Conservation (phyloP, 768 basidiomycete genomes). For the Lentinula sp. region DNA sequence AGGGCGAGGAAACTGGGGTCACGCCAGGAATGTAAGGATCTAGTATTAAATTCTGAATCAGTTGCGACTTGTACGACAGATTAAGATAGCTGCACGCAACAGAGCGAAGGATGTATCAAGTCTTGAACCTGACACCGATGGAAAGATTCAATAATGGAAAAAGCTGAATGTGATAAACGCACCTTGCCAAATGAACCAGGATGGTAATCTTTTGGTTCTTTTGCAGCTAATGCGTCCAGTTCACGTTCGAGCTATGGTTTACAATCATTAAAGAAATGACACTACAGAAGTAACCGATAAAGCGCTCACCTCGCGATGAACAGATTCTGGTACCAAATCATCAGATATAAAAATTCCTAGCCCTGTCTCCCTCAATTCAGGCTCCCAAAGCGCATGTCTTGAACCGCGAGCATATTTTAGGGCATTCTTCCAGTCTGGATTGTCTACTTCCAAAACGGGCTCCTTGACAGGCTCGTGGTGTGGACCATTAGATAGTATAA, state of each 20-base stretch:
- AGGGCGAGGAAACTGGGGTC: background rate
- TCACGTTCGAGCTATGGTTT: conserved; percentile 8
- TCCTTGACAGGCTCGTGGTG: background rate
- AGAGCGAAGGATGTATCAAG: conserved; percentile 14
- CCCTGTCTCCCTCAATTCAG: background rate
- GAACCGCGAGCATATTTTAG: background rate
- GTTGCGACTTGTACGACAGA: no score
- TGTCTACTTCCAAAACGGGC: background rate
- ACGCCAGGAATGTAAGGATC: conserved; percentile 8
- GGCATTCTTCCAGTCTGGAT: background rate
- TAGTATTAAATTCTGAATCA: background rate
- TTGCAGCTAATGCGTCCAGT: conserved; percentile 9
- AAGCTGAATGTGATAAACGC: background rate
- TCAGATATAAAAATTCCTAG: conserved; percentile 5
- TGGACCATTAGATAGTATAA: background rate
- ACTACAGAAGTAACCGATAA: background rate
- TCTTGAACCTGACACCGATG: conserved; percentile 9
- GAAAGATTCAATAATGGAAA: background rate
- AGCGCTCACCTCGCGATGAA: conserved; percentile 8
- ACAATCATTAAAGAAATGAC: background rate
- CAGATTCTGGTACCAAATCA: conserved; percentile 8
- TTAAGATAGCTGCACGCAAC: background rate
- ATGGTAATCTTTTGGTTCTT: conserved; percentile 13
- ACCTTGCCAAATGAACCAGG: conserved; percentile 12
- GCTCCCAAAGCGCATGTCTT: background rate